Evolutionary conservation across 2,329 filamentous ascomycete genomes (phyloP).

Genomic region (Rhynchosporium graminicola): DNA sequence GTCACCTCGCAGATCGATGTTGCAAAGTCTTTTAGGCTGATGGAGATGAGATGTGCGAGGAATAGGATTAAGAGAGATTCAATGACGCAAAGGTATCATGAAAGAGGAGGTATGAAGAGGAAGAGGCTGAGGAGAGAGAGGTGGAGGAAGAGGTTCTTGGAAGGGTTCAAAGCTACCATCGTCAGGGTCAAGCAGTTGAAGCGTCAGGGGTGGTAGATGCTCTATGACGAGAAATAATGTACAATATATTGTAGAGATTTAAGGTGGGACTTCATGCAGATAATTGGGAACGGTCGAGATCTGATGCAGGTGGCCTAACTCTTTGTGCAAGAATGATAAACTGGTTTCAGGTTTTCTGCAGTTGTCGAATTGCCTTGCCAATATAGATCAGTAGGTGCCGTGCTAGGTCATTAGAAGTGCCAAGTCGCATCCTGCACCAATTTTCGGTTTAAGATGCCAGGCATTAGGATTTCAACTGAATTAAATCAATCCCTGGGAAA

Average conservation of each 20-base stretch:
- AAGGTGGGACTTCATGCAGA: neutral
- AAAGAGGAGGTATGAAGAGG: conserved; percentile 72
- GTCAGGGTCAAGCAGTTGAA: conserved; percentile 68
- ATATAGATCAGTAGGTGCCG: no score
- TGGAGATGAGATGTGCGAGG: conserved; percentile 47
- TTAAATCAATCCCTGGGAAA: no score
- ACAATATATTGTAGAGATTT: conserved; percentile 22
- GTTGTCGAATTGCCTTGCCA: no score
- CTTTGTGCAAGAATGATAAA: no score
- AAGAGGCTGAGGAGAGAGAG: conserved; percentile 72
- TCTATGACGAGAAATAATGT: conserved; percentile 1
- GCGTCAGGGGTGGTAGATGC: conserved; percentile 73
- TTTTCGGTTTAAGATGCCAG: no score
- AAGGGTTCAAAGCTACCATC: conserved; percentile 66
- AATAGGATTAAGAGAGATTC: conserved; percentile 63
- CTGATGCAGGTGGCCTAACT: neutral
- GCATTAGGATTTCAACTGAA: no score
- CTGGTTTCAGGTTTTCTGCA: no score
- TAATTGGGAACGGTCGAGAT: no score
- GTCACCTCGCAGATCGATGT: conserved; percentile 33
- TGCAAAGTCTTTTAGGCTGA: conserved; percentile 31
- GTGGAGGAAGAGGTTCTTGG: conserved; percentile 69
- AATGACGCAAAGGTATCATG: conserved; percentile 67
- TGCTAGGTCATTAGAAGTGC: no score
- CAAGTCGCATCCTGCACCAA: no score